Conservation (phyloP, 371 early-diverging fungal genomes). For the Mucor lusitanicus region DNA sequence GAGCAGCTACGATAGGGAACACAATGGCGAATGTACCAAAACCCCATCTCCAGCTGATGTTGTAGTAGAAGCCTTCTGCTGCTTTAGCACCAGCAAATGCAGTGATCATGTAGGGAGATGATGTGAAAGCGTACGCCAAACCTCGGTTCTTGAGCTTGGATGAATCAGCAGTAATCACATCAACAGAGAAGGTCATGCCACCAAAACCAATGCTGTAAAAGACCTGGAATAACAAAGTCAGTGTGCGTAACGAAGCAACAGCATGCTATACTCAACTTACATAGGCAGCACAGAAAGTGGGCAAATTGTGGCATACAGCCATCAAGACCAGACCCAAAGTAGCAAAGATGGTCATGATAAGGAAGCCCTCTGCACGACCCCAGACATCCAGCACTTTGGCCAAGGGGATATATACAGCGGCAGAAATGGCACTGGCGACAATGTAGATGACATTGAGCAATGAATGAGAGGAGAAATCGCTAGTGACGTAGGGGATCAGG, state of each 20-base stretch:
- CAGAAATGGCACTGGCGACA: slow-evolving; percentile 18
- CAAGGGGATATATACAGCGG: slow-evolving; percentile 11
- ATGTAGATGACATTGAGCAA: slow-evolving; percentile 12
- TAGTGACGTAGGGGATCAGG: slow-evolving; percentile 22
- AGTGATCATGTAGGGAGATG: slow-evolving; percentile 19
- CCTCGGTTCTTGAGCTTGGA: slow-evolving; percentile 19
- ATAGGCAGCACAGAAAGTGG: slow-evolving; percentile 22
- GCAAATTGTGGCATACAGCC: slow-evolving; percentile 19
- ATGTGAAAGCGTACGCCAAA: slow-evolving; percentile 16
- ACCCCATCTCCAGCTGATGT: slow-evolving; percentile 25
- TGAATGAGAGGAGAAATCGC: slow-evolving; percentile 15
- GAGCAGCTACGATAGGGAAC: slow-evolving; percentile 7
- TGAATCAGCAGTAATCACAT: slow-evolving; percentile 24
- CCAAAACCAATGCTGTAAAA: slow-evolving; percentile 20
- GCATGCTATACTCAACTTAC: not conserved
- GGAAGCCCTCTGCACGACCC: slow-evolving; percentile 21
- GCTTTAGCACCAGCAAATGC: slow-evolving; percentile 16
- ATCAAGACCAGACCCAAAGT: slow-evolving; percentile 22
- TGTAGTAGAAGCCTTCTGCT: slow-evolving; percentile 13
- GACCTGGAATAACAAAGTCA: not conserved
- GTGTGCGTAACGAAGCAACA: not conserved
- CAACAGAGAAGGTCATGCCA: slow-evolving; percentile 4
- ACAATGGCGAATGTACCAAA: slow-evolving; percentile 23
- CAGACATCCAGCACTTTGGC: slow-evolving; percentile 15
- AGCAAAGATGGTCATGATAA: slow-evolving; percentile 12